phyloP scores from a whole-genome alignment of 176 grass and related monocot genomes.

The Eragrostis curvula region DNA sequence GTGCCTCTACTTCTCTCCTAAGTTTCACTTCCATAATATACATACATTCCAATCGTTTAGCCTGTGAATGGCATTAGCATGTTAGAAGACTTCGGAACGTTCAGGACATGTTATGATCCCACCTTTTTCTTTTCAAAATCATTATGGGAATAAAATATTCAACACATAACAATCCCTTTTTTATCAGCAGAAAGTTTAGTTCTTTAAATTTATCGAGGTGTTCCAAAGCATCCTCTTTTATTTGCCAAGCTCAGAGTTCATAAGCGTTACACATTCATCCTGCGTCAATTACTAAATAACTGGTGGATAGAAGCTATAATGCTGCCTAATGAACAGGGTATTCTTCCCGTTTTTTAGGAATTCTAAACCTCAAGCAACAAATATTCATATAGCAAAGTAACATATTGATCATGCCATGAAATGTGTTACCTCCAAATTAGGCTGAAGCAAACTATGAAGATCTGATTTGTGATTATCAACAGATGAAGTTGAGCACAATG shows the following conservation, averaged over 20 bases:
- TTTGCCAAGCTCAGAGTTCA: neutral
- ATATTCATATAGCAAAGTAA: neutral
- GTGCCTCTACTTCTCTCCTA: conserved; percentile 56
- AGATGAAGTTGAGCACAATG: neutral
- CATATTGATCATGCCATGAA: neutral
- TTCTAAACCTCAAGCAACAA: neutral
- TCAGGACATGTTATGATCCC: neutral
- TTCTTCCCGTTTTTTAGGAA: neutral
- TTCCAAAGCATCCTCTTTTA: neutral
- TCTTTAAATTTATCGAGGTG: neutral
- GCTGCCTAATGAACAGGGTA: neutral
- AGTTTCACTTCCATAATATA: conserved; percentile 43
- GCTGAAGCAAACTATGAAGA: neutral
- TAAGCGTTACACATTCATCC: neutral
- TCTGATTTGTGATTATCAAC: neutral
- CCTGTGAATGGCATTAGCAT: conserved; percentile 31
- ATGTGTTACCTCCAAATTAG: conserved; percentile 19
- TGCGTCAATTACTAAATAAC: neutral
- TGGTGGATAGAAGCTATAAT: neutral
- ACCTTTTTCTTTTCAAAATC: conserved; percentile 20
- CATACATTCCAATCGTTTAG: conserved; percentile 42
- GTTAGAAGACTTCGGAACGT: conserved; percentile 20
- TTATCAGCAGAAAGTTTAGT: neutral
- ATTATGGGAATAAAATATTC: neutral
- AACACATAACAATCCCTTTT: too few species aligned